These are phyloP conservation scores for Boeremia exigua DNA, from an alignment of 2,329 filamentous ascomycete genomes.

Conservation along the genomic window DNA sequence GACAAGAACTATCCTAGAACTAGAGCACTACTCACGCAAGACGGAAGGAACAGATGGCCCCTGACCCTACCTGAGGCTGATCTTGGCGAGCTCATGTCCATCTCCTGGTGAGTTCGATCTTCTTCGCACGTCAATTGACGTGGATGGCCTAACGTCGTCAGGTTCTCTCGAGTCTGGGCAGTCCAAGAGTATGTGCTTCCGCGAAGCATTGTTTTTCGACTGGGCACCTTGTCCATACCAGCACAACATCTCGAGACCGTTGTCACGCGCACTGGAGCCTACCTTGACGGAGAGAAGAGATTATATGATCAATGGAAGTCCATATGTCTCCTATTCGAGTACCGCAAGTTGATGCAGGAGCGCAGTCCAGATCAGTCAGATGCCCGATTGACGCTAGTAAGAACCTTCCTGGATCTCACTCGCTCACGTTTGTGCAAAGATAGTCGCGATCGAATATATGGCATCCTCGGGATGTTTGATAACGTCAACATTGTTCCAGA, in stretches of 20 bases:
- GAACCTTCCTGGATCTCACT: constrained; percentile 10
- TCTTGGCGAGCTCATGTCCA: constrained; percentile 6
- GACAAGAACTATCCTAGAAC: constrained; percentile 10
- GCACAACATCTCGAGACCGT: constrained; percentile 8
- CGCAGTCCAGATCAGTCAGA: background rate
- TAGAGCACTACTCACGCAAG: constrained; percentile 6
- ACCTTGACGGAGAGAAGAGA: constrained; percentile 5
- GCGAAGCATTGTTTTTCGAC: background rate
- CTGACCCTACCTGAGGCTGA: constrained; percentile 11
- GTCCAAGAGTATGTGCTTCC: constrained; percentile 13
- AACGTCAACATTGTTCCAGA: background rate
- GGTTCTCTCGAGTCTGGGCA: constrained; percentile 12
- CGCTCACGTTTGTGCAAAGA: constrained; percentile 10
- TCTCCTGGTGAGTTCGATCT: background rate
- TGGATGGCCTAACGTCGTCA: background rate
- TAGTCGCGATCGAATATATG: constrained; percentile 15
- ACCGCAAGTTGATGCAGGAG: constrained; percentile 8
- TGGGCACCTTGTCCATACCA: constrained; percentile 3
- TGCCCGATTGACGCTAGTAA: constrained; percentile 2
- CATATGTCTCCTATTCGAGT: constrained; percentile 8
- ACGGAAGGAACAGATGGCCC: constrained; percentile 14
- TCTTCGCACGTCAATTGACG: background rate
- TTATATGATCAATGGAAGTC: constrained; percentile 11
- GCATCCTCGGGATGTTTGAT: constrained; percentile 8
- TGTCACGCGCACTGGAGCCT: constrained; percentile 3